Evolutionary conservation across 2,329 filamentous ascomycete genomes (phyloP).

Genomic region (Beauveria asiatica): DNA sequence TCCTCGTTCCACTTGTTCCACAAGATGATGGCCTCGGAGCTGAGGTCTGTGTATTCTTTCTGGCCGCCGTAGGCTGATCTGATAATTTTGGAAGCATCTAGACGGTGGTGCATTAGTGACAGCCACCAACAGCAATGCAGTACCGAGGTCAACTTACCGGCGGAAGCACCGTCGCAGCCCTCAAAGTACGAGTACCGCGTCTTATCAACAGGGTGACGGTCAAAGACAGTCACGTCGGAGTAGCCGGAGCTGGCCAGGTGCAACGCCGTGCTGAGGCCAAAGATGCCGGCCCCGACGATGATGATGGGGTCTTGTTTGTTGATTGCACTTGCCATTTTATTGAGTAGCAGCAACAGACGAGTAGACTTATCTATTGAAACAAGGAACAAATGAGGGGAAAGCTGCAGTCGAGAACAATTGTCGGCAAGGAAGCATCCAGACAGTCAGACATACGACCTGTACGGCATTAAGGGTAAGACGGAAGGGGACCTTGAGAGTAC

Average conservation of each 20-base stretch:
- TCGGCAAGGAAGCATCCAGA: not conserved
- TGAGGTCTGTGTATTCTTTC: constrained; percentile 37
- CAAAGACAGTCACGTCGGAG: constrained; percentile 37
- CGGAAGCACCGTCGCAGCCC: constrained; percentile 35
- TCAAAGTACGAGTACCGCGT: constrained; percentile 31
- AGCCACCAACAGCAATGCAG: not conserved
- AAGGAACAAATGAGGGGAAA: too few species aligned
- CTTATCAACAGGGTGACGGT: constrained; percentile 34
- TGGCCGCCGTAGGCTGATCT: constrained; percentile 31
- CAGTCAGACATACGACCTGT: not conserved
- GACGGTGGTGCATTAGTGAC: not conserved
- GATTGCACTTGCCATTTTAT: not conserved
- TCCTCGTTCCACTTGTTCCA: constrained; percentile 40
- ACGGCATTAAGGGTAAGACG: too few species aligned
- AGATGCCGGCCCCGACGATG: constrained; percentile 12
- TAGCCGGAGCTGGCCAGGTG: constrained; percentile 32
- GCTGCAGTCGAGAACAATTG: not conserved
- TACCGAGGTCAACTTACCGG: constrained; percentile 20
- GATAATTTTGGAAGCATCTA: constrained; percentile 31
- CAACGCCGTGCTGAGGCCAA: constrained; percentile 27
- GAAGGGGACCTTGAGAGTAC: not conserved
- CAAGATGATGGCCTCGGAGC: constrained; percentile 29
- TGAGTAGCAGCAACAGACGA: too few species aligned
- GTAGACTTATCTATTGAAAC: not conserved
- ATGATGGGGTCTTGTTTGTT: not conserved